These are phyloP conservation scores for Pezizomycotina sp. DNA, from an alignment of 2,329 filamentous ascomycete species.

Conservation along the genomic window DNA sequence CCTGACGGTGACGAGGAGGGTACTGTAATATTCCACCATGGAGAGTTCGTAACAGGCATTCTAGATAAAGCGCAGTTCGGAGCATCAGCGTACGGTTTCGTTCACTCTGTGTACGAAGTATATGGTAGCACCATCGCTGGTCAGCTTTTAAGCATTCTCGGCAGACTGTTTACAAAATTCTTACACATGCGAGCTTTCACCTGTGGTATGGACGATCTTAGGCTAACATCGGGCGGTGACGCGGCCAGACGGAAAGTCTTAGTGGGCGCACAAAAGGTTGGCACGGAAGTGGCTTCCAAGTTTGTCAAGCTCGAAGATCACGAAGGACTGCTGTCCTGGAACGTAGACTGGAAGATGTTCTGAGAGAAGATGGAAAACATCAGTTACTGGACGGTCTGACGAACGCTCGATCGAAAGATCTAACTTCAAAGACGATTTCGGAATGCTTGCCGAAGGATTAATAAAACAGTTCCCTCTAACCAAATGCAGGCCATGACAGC, in stretches of 20 bases:
- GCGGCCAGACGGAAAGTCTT: constrained; percentile 51
- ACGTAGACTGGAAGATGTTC: constrained; percentile 67
- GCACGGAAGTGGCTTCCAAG: constrained; percentile 62
- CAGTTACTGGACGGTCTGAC: constrained; percentile 76
- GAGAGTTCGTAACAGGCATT: constrained; percentile 77
- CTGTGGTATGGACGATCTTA: constrained; percentile 91
- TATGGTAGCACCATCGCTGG: constrained; percentile 80
- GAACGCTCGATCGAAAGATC: constrained; percentile 49
- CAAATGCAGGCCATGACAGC: constrained; percentile 99
- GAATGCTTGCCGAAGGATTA: constrained; percentile 66
- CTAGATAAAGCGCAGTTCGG: constrained; percentile 93
- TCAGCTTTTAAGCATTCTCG: constrained; percentile 73
- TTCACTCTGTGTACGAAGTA: constrained; percentile 84
- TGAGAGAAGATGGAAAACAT: constrained; percentile 82
- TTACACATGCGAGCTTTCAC: constrained; percentile 90
- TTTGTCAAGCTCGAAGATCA: constrained; percentile 69
- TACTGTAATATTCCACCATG: constrained; percentile 64
- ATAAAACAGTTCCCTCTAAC: constrained; percentile 87
- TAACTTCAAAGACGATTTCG: constrained; percentile 64
- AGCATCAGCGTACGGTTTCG: constrained; percentile 66
- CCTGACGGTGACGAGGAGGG: constrained; percentile 56
- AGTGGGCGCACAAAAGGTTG: constrained; percentile 48
- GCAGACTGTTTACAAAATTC: constrained; percentile 72
- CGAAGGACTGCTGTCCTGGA: constrained; percentile 54
- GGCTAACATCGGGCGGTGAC: constrained; percentile 68